Percentiles rank a stretch among this genome's conserved stretches.
Conservation (phyloP, 2,329 filamentous ascomycete species). For the Ophiostoma populinum region DNA sequence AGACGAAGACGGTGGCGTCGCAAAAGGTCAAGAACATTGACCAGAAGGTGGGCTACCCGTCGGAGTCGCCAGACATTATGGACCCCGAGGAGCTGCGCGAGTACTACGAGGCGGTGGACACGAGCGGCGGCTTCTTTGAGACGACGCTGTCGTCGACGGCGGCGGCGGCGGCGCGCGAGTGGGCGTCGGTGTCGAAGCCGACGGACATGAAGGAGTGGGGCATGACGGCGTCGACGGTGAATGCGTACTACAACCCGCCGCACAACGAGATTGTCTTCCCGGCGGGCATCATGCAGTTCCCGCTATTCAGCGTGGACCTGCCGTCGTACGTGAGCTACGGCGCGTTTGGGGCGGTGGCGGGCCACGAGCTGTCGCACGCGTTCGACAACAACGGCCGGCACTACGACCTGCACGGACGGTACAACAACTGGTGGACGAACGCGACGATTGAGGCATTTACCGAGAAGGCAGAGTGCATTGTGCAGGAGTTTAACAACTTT, state of each 20-base stretch:
- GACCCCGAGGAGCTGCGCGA: constrained; percentile 35
- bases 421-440: constrained; percentile 50
- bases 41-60: constrained; percentile 53
- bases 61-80: constrained; percentile 37
- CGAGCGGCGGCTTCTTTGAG: constrained; percentile 35
- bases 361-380: constrained; percentile 53
- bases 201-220: constrained; percentile 42
- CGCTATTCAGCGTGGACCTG: constrained; percentile 43
- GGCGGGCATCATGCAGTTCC: constrained; percentile 52
- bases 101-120: constrained; percentile 37
- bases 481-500: constrained; percentile 48
- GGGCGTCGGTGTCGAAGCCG: constrained; percentile 41
- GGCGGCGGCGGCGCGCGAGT: constrained; percentile 30
- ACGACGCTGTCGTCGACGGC: constrained; percentile 36
- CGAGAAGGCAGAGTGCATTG: constrained; percentile 44
- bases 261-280: constrained; percentile 55
- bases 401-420: constrained; percentile 47
- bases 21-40: constrained; percentile 50
- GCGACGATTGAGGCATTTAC: constrained; percentile 39
- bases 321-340: constrained; percentile 52
- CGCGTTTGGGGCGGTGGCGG: constrained; percentile 48
- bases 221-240: constrained; percentile 43
- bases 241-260: constrained; percentile 47
- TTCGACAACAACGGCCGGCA: constrained; percentile 50
- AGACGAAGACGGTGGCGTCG: constrained; percentile 40